A percentile compares a stretch with the other conserved stretches of the same genome.
These are phyloP conservation scores for Fusarium tricinctum DNA, from an alignment of 2,329 filamentous ascomycete genomes.

Conservation along the genomic window DNA sequence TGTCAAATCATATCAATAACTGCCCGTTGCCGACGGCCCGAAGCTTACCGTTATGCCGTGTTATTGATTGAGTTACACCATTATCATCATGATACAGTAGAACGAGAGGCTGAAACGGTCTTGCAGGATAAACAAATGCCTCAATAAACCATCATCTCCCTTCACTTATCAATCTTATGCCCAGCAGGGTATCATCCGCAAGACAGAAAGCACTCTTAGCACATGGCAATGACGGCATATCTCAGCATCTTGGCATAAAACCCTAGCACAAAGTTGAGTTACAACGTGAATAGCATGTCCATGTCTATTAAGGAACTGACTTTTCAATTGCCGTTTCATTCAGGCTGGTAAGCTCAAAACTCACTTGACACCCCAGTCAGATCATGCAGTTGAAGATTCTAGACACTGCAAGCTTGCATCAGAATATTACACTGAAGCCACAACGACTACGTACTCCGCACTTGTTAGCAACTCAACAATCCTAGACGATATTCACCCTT, in stretches of 20 bases:
- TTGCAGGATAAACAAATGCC: not conserved
- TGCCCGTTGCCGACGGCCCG: not conserved
- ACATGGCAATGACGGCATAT: conserved; percentile 22
- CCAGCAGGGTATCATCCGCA: not conserved
- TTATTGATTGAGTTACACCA: not conserved
- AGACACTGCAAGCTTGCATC: not conserved
- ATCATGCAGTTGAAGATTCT: conserved; percentile 4
- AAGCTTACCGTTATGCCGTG: not conserved
- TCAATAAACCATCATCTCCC: not conserved
- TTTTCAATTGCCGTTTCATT: conserved; percentile 15
- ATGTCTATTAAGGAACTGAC: not conserved
- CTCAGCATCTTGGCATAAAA: conserved; percentile 15
- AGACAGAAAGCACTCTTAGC: not conserved
- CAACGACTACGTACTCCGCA: not conserved
- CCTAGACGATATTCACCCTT: conserved; percentile 20
- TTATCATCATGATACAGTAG: not conserved
- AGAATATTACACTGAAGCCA: conserved; percentile 6
- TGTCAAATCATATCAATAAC: not conserved
- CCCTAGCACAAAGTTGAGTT: not conserved
- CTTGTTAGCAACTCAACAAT: conserved; percentile 13
- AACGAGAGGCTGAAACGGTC: not conserved
- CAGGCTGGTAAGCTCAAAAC: not conserved
- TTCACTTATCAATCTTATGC: conserved; percentile 11
- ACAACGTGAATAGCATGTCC: too few relatives aligned
- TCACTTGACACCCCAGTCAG: not conserved